phyloP scores from a whole-genome alignment of 768 basidiomycete genomes.

The Xerocomus potaroensis region DNA sequence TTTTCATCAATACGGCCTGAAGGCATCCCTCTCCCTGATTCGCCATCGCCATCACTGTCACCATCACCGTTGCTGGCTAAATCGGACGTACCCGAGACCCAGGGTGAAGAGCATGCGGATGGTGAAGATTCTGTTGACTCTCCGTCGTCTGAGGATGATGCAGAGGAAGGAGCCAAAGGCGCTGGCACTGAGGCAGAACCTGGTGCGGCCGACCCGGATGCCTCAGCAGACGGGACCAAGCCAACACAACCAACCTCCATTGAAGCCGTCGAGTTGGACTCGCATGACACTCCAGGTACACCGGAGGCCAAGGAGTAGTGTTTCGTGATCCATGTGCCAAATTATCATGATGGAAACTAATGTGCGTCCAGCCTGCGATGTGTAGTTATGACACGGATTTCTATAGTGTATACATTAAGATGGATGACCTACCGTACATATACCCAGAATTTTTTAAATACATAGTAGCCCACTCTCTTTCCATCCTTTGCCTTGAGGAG shows the following conservation, averaged over 20 bases:
- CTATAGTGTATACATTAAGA: conserved; percentile 6
- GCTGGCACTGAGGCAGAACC: conserved; percentile 3
- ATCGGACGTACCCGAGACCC: conserved; percentile 6
- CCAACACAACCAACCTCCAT: not conserved
- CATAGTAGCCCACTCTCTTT: conserved; percentile 8
- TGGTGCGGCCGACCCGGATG: not conserved
- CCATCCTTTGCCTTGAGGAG: conserved; percentile 3
- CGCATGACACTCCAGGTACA: conserved; percentile 12
- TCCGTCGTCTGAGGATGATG: conserved; percentile 9
- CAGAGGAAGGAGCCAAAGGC: conserved; percentile 2
- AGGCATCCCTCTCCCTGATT: conserved; percentile 37
- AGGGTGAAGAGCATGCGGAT: conserved; percentile 10
- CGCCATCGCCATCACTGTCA: conserved; percentile 25
- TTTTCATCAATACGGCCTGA: conserved; percentile 24
- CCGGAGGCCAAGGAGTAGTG: conserved; percentile 18
- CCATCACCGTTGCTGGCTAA: conserved; percentile 3
- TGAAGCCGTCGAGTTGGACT: conserved; percentile 2
- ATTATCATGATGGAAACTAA: not conserved
- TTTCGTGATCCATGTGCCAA: not conserved
- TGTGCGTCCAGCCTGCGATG: conserved; percentile 2
- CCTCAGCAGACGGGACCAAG: no score
- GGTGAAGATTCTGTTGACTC: conserved; percentile 24
- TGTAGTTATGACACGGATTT: conserved; percentile 6
- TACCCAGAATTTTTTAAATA: conserved; percentile 23
- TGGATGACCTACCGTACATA: conserved; percentile 17